Base-by-base conservation (phyloP, 441 rosid genomes). In the Euphorbia celastroides region DNA sequence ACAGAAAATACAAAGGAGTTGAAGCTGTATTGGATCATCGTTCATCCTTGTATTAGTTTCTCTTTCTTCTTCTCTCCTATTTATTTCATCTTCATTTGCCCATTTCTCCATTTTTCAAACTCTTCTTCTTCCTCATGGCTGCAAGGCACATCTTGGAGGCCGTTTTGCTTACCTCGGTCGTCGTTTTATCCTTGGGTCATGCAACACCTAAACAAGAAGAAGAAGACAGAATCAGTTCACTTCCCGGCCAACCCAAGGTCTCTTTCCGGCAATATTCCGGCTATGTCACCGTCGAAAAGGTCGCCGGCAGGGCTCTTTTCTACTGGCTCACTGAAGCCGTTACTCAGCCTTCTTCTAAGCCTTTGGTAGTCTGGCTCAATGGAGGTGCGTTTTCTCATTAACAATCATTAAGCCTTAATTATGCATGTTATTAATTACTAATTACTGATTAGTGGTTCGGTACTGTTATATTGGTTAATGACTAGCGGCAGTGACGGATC, bases 271-370 rank as follows among this genome's bases (percentile, higher is more conserved):
- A 94, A 52, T 94, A 85, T 82, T 89, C 99, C 10, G 99, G 99
- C 52, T 94, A 94, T 65, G 95, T 94, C 54, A 77, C 88, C 34
- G 97, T 89, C 28, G 74, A 84, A 73, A 69, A 76, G 60, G 68
- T 14, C 66, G 86, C 79, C 30, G 99, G 97, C 5, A 83, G 97
- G 77, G 92, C 98, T 58, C 91, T 94, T 70, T 94, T 92, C 70
- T 94, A 94, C 80, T 94, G 98, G 97, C 89, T 89, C 27, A 83
- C 97, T n/a, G 99, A 94, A 75, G 83, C 97, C 64, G 50, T 71
- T 42, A 64, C 65, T 19, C 28, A 68, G 16, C 94, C 87, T 59
- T 65, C 70, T 9, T 78, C 93, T 13, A 89, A 88, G 71, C 96
- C 99, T 61, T 70, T 92, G 54, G 96, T 94, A 12, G 66, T 94